Evolutionary conservation across 106 monocot genomes (phyloP), one percentile per base, ranked within the genome.

Genomic region (Vanilla planifolia): DNA sequence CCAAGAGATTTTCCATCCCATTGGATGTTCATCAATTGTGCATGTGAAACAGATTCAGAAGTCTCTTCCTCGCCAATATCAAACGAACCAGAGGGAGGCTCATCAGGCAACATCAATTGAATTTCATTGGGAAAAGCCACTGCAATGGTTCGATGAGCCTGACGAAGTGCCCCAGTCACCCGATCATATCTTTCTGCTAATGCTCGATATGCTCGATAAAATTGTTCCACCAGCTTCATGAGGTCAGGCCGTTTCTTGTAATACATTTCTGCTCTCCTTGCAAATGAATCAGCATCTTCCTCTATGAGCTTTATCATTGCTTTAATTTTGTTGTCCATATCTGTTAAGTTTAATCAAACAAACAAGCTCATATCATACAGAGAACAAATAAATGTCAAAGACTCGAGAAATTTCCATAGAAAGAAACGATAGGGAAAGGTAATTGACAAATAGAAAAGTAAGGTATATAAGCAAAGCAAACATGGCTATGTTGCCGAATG

Each of bases 231-330:
- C 32, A 87, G 46, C 55, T 63, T 69, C 79, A 87, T 79, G 42
- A 87, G 73, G 65, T 87, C 82, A 32, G 87, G 87, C 0, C 87
- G 75, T 24, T 79, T 78, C 36, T 64, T 64, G 43, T 87, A 87
- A 52, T 79, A 87, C 87, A 87, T 87, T 62, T 87, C 87, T 20
- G 87, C 87, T 75, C 87, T 78, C 40, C 59, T 65, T 46, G 82
- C 82, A 47, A 87, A 87, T 23, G 82, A 87, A 51, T 87, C 87
- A n/a, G 87, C 87, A 67, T 87, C 87, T 70, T 82, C 75, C 72
- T 82, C 87, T 35, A 87, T 66, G 14, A 87, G 75, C 50, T 73
- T 87, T 69, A 87, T 87, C 82, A 87, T 87, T 43, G 76, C 47
- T 39, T 82, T 82, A 41, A 87, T 64, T 35, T 87, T 87, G 32